Percentiles rank a stretch among this genome's conserved stretches.
phyloP scores from a whole-genome alignment of 768 basidiomycete genomes.

The Auricularia sp. region DNA sequence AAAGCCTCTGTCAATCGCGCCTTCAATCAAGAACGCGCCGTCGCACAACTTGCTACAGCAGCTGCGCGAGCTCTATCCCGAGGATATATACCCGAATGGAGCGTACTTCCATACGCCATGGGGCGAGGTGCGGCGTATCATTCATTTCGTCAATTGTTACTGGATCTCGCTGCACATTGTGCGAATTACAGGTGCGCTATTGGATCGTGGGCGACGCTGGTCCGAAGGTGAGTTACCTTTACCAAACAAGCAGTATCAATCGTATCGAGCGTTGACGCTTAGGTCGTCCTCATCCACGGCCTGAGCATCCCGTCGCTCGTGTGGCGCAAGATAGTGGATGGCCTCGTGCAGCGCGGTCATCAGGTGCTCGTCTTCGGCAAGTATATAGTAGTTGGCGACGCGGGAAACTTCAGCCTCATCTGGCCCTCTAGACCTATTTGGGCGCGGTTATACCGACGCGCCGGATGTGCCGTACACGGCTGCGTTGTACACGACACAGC shows the following conservation, averaged over 20 bases:
- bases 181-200: neutral
- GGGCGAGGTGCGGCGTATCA: neutral
- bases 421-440: conserved; percentile 52
- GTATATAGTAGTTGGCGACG: conserved; percentile 7
- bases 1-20: neutral
- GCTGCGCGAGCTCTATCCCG: conserved; percentile 46
- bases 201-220: conserved; percentile 32
- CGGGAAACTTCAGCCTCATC: neutral
- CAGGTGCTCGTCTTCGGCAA: conserved; percentile 69
- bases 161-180: neutral
- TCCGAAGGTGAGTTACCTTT: conserved; percentile 1
- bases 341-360: conserved; percentile 50
- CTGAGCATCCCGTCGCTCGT: conserved; percentile 67
- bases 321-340: conserved; percentile 66
- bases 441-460: conserved; percentile 75
- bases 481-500: conserved; percentile 58
- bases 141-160: neutral
- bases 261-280: neutral
- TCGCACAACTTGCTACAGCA: too few relatives aligned
- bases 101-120: neutral
- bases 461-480: conserved; percentile 59
- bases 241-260: neutral
- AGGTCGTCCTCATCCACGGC: conserved; percentile 73
- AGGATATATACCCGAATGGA: conserved; percentile 44
- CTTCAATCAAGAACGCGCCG: neutral